These are phyloP conservation scores for Aspergillus steynii DNA, from an alignment of 495 filamentous ascomycete genomes.

Conservation along the genomic window DNA sequence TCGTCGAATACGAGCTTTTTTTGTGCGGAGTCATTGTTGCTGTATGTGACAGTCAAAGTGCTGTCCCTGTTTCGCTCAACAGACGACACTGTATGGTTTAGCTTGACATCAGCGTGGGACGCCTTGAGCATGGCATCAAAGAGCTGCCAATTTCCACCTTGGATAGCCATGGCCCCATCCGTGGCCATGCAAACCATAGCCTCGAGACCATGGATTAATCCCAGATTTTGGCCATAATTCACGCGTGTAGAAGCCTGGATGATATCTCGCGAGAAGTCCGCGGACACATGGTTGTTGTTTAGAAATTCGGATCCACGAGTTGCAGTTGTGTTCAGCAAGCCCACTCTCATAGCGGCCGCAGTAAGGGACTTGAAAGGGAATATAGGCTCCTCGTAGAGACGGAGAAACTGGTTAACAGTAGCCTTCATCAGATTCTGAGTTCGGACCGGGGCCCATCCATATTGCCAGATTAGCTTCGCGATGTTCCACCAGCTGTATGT, in stretches of 20 bases:
- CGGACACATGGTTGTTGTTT: constrained; percentile 62
- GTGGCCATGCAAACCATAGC: constrained; percentile 94
- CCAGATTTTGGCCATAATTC: constrained; percentile 91
- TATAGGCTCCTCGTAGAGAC: constrained; percentile 74
- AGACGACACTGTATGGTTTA: constrained; percentile 70
- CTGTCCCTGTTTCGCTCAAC: constrained; percentile 51
- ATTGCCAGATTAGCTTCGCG: constrained; percentile 79
- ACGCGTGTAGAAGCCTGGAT: constrained; percentile 91
- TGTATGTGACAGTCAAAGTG: constrained; percentile 53
- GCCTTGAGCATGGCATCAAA: constrained; percentile 76
- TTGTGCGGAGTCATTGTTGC: constrained; percentile 22
- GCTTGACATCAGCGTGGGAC: constrained; percentile 56
- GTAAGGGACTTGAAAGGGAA: constrained; percentile 85
- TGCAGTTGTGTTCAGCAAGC: constrained; percentile 61
- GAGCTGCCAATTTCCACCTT: constrained; percentile 94
- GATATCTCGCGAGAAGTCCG: constrained; percentile 74
- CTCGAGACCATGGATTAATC: constrained; percentile 82
- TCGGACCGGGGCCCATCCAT: constrained; percentile 74
- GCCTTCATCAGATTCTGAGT: constrained; percentile 72
- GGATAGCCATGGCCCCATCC: constrained; percentile 74
- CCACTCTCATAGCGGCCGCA: constrained; percentile 61
- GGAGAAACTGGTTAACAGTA: constrained; percentile 71
- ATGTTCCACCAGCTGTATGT: constrained; percentile 75
- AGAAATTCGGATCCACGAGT: constrained; percentile 73
- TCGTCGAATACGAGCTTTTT: constrained; percentile 63